Base-by-base conservation (phyloP, 2,329 filamentous ascomycete genomes). In the Tolypocladium guangdongense region DNA sequence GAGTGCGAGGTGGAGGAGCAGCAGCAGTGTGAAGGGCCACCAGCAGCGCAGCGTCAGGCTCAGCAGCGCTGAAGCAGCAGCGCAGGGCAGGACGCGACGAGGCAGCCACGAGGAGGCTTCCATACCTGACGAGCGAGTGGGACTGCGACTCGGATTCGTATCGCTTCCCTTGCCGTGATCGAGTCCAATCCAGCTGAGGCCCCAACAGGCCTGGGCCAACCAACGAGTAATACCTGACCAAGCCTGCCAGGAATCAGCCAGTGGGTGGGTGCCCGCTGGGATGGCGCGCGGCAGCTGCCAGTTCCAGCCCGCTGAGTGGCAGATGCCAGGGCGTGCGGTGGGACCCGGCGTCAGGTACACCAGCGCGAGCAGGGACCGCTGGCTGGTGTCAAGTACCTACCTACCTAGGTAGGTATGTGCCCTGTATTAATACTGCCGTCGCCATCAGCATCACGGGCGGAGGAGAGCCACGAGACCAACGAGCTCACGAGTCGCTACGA, bases 271-370 rank as follows among this genome's bases (percentile, higher is more conserved):
- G n/a, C n/a, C n/a, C n/a, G n/a, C n/a, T n/a, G n/a, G n/a, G n/a
- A n/a, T n/a, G n/a, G n/a, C n/a, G n/a, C n/a, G n/a, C n/a, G n/a
- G 27, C 43, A 27, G 43, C 41, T 38, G 18, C 36, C 36, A 38
- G 54, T 57, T 56, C 57, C 57, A 57, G 53, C 52, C 39, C 51
- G 53, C 48, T 57, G 49, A 58, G 55, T 58, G 58, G 55, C 53
- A 54, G 52, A 50, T 36, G 30, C 49, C 12, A 30, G 47, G 47
- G n/a, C 47, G 18, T 5, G 27, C 43, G 43, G 43, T 47, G 43
- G 43, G 43, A 27, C 43, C 18, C 4, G 4, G 27, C 43, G 43
- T 20, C 43, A 47, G 43, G 43, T 8, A 32, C 43, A 11, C 43
- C 43, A 46, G 16, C 16, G 16, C 41, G 24, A 18, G 16, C 24